A percentile compares a stretch with the other conserved stretches of the same genome.
These are phyloP conservation scores for Venturia effusa DNA, from an alignment of 2,329 filamentous ascomycete genomes.

Conservation along the genomic window DNA sequence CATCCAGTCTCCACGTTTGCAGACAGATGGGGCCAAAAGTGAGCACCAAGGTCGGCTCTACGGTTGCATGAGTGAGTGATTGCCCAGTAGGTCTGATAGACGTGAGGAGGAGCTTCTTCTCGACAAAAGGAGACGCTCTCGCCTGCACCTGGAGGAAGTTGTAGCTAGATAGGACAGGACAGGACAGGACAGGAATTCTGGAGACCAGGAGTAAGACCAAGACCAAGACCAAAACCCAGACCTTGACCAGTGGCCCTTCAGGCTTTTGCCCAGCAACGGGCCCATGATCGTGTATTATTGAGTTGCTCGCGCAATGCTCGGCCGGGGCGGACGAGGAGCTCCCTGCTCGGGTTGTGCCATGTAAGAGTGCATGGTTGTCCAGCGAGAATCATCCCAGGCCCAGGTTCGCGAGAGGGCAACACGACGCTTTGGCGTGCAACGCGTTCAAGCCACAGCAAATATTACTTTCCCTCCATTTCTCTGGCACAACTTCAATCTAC, in stretches of 20 bases:
- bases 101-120: not conserved
- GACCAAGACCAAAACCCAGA: not conserved
- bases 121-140: no score
- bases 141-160: not conserved
- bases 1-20: not conserved
- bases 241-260: not conserved
- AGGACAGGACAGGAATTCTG: not conserved
- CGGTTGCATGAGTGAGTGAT: not conserved
- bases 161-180: not conserved
- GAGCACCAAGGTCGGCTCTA: not conserved
- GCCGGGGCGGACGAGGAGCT: not conserved
- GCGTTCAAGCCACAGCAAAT: not conserved
- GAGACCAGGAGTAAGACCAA: no score
- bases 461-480: not conserved
- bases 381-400: not conserved
- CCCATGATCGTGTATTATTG: not conserved
- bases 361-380: not conserved
- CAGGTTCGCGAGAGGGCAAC: not conserved
- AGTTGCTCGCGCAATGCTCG: not conserved
- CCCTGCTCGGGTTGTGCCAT: constrained; percentile 6
- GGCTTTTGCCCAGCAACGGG: not conserved
- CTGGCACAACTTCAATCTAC: constrained; percentile 7
- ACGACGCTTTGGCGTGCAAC: not conserved
- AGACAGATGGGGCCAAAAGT: not conserved
- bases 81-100: no score